Base-by-base conservation (phyloP, 192 early-diverging fungal genomes). In the Endogone sp. region DNA sequence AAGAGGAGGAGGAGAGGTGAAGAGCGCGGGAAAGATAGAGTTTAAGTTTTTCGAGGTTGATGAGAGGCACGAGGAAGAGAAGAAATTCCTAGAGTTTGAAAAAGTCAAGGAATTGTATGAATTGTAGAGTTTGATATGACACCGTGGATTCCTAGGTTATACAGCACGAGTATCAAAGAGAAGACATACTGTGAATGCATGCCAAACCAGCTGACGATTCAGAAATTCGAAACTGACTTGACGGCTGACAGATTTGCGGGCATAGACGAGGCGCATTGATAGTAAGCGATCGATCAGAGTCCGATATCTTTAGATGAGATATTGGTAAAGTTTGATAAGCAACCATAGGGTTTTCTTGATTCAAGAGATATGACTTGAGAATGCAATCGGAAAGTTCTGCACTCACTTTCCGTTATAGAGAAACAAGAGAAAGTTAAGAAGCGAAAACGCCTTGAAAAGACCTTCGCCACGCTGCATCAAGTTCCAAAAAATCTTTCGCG, bases 131-230 rank as follows among this genome's bases (percentile, higher is more conserved):
- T 59, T 29, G 27, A 27, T 65, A 66, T 60, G 37, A 16, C 3
- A 56, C n/a, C n/a, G n/a, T n/a, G n/a, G n/a, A 1, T 24, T 16
- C 10, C 25, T 13, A 25, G n/a, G 4, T 4, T 11, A 23, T 3
- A 11, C 25, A 2, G n/a, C n/a, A n/a, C n/a, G n/a, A n/a, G n/a
- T n/a, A n/a, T n/a, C 26, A 25, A 0, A 23, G 11, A 28, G 0
- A 27, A 31, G 32, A 72, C 82, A 64, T 88, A 91, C 91, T 27
- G 93, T 93, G 67, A 95, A 94, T 58, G 92, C 92, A 26, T 95
- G 90, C 93, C 93, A 98, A 28, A 95, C 93, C 68, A 96, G 83
- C 80, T 98, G 93, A 20, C 94, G 86, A 73, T 96, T 98, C 72
- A 98, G 83, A 71, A 93, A 96, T 72, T 98, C 95, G 71, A 93